A percentile compares a stretch with the other conserved stretches of the same genome.
These are phyloP conservation scores for Trametes coccinea DNA, from an alignment of 768 basidiomycete genomes.

Conservation along the genomic window DNA sequence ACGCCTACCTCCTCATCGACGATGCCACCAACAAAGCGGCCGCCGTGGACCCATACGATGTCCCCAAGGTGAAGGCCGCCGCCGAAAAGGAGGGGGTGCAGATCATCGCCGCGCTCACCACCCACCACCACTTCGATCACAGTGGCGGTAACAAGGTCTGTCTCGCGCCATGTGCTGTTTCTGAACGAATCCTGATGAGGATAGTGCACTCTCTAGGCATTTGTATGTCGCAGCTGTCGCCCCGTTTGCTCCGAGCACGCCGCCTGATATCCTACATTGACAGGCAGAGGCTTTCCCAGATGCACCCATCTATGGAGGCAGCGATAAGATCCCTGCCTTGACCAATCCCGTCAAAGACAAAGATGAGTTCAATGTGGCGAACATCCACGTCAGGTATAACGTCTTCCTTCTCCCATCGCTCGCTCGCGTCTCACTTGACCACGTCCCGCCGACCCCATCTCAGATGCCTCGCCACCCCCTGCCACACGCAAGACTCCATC, in stretches of 20 bases:
- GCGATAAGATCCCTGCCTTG: slow-evolving; percentile 62
- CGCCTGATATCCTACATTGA: neutral
- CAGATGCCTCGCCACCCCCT: slow-evolving; percentile 85
- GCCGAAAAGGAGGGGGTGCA: slow-evolving; percentile 63
- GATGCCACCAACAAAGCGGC: slow-evolving; percentile 66
- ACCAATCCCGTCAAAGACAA: slow-evolving; percentile 79
- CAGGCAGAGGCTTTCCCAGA: slow-evolving; percentile 47
- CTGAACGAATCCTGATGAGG: neutral
- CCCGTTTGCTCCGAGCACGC: no score
- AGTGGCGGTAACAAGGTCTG: slow-evolving; percentile 81
- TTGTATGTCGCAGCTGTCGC: slow-evolving; percentile 41
- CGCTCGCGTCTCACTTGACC: neutral
- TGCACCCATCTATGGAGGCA: slow-evolving; percentile 76
- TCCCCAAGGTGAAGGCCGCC: slow-evolving; percentile 62
- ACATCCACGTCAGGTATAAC: slow-evolving; percentile 59
- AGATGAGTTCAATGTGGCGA: slow-evolving; percentile 75
- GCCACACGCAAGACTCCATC: slow-evolving; percentile 96
- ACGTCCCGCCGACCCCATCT: neutral
- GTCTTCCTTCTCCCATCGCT: slow-evolving; percentile 1
- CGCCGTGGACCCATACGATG: slow-evolving; percentile 79
- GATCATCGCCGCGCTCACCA: slow-evolving; percentile 78
- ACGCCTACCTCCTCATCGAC: slow-evolving; percentile 82
- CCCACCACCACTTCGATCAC: slow-evolving; percentile 92
- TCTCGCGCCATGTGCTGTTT: slow-evolving; percentile 13
- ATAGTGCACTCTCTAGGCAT: slow-evolving; percentile 35